phyloP scores from a whole-genome alignment of 306 rosid species.

The Herpetospermum pedunculosum region DNA sequence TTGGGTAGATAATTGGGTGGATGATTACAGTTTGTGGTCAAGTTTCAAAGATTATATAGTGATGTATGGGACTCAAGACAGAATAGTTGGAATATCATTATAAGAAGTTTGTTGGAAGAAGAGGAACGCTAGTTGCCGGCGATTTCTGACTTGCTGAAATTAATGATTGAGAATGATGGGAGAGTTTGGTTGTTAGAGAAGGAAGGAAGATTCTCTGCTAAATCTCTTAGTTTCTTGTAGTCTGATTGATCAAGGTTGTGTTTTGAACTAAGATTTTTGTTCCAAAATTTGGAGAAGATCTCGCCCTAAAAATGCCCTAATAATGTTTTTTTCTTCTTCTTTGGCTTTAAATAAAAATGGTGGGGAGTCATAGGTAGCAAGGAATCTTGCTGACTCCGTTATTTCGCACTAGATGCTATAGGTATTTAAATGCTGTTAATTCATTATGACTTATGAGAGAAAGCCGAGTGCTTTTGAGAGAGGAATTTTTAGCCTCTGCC shows the following conservation, averaged over 20 bases:
- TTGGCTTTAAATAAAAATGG: too few relatives aligned
- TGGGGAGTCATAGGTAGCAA: too few relatives aligned
- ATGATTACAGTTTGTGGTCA: neutral
- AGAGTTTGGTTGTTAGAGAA: neutral
- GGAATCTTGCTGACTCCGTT: too few relatives aligned
- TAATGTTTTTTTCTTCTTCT: too few relatives aligned
- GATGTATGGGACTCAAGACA: neutral
- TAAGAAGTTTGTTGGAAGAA: neutral
- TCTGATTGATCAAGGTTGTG: neutral
- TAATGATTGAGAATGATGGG: neutral
- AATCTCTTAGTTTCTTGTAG: neutral
- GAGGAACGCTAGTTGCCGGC: neutral
- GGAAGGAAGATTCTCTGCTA: neutral
- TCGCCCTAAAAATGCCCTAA: neutral
- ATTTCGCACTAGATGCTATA: too few relatives aligned
- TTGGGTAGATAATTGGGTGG: neutral
- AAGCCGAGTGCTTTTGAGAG: too few relatives aligned
- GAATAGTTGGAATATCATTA: neutral
- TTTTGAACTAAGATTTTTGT: neutral
- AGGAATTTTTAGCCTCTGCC: too few relatives aligned
- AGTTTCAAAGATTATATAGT: neutral
- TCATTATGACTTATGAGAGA: too few relatives aligned
- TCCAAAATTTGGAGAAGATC: neutral
- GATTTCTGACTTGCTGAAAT: neutral
- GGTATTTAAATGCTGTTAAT: too few relatives aligned